Evolutionary conservation across 352 stramenopile species (phyloP), one percentile per base, ranked within the genome.

Genomic region (Pelagophyceae sp.): DNA sequence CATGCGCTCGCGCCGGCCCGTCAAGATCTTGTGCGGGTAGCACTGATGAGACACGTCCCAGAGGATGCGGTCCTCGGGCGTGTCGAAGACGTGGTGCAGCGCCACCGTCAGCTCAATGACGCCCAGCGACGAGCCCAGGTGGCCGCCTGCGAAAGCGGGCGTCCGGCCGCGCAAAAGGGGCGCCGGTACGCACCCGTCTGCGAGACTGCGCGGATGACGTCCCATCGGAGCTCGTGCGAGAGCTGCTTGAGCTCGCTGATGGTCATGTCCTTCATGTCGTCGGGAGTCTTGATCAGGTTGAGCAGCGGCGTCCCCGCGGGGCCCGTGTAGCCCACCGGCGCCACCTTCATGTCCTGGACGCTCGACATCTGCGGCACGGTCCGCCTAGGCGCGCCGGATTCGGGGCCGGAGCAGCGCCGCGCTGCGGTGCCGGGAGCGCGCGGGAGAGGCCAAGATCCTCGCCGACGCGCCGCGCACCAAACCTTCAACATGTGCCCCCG

Each of bases 21-120:
- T 95, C 17, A 95, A 79, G 77, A 95, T 93, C 82, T 95, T 95
- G 83, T 95, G 90, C 3, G 87, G 86, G 79, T 95, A 95, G 72
- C 88, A 92, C 80, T 94, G 88, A 81, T 95, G 90, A 17, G 83
- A 83, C 45, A 94, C 89, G 80, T 95, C 90, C 90, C 90, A 95
- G 51, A 93, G 89, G 70, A 95, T 94, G 70, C 91, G 86, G 82
- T 95, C 90, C 72, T 93, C 86, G 61, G 90, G 90, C 83, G 92
- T 90, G 78, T 93, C 86, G 82, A 93, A 95, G 35, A 95, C 89
- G 78, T 94, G 91, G 82, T 95, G 90, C 35, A 95, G 78, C 0
- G 90, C 90, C 19, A 93, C 87, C 27, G 90, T 93, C 19, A 95
- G 82, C 81, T 95, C 90, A 17, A 91, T 88, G 0, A 94, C 89